Base-by-base conservation (phyloP, 1,284 basidiomycete genomes). In the Macrocystidia cucumis region DNA sequence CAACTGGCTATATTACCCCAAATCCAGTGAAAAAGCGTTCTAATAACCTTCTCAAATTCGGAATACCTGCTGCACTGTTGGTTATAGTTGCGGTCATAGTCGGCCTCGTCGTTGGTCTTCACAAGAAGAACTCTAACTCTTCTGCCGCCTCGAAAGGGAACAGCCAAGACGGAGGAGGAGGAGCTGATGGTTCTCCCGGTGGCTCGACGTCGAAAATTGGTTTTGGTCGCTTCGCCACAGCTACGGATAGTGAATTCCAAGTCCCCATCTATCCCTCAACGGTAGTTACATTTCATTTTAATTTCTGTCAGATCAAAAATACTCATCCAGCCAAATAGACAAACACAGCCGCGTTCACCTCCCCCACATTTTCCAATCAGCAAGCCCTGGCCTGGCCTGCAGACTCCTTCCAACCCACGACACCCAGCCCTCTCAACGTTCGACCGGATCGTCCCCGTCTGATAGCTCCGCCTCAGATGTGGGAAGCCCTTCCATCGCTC, bases 381-480 rank as follows among this genome's bases (percentile, higher is more conserved):
- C 62, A 71, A 41, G 44, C 63, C 29, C 52, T 74, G 40, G 57
- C 74, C 3, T 93, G 91, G 88, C 88, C 89, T 3, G 48, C 64
- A 38, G 91, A 93, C 51, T 53, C 81, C 14, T 86, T 81, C 59
- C 54, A 77, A 37, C 80, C 87, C 7, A 58, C 72, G 13, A 75
- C 56, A 44, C 75, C 80, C 7, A 58, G 62, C 32, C 68, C 74
- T 9, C 76, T 78, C 21, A 62, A 56, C 35, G 67, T 85, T 29
- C 84, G 91, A 37, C 53, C 78, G 5, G 79, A 87, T 48, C 89
- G 93, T 47, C 95, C 95, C 14, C 85, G 90, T 42, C 71, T 99
- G 43, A 86, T 97, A 46, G 93, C 93, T 11, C 90, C 95, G 8
- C 51, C 72, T 9, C 93, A 91, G 71, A 91, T 92, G 60, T 98